phyloP scores from a whole-genome alignment of 2,329 filamentous ascomycete genomes.

The Davidsoniella virescens region DNA sequence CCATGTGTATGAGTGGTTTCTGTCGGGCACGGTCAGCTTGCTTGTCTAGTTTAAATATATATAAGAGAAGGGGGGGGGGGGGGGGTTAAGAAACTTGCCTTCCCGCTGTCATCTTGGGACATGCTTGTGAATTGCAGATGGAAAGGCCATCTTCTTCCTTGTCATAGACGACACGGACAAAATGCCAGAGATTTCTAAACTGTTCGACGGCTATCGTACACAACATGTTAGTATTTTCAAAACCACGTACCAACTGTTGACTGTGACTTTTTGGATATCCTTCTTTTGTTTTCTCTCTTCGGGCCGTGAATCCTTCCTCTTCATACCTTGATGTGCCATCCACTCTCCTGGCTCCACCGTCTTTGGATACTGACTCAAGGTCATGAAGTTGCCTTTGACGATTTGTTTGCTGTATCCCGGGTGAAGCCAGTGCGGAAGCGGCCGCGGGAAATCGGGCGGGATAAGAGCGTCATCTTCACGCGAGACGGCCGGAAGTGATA shows the following conservation, averaged over 20 bases:
- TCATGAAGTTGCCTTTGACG: constrained; percentile 85
- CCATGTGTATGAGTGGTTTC: constrained; percentile 71
- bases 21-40: constrained; percentile 15
- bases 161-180: constrained; percentile 65
- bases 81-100: constrained; percentile 38
- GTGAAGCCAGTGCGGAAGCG: constrained; percentile 47
- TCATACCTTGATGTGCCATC: constrained; percentile 68
- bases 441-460: constrained; percentile 15
- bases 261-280: too few relatives aligned
- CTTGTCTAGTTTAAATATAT: neutral
- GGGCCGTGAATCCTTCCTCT: neutral
- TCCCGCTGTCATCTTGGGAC: constrained; percentile 74
- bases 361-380: constrained; percentile 65
- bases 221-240: constrained; percentile 14
- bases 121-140: constrained; percentile 62
- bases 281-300: neutral
- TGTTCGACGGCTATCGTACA: constrained; percentile 55
- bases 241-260: neutral
- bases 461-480: constrained; percentile 11
- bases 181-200: constrained; percentile 63
- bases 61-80: neutral
- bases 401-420: constrained; percentile 56
- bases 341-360: constrained; percentile 75
- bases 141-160: constrained; percentile 51
- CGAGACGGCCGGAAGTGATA: constrained; percentile 7